These are phyloP conservation scores for Cucurbita maxima DNA, from an alignment of 306 rosid species.

Conservation along the genomic window DNA sequence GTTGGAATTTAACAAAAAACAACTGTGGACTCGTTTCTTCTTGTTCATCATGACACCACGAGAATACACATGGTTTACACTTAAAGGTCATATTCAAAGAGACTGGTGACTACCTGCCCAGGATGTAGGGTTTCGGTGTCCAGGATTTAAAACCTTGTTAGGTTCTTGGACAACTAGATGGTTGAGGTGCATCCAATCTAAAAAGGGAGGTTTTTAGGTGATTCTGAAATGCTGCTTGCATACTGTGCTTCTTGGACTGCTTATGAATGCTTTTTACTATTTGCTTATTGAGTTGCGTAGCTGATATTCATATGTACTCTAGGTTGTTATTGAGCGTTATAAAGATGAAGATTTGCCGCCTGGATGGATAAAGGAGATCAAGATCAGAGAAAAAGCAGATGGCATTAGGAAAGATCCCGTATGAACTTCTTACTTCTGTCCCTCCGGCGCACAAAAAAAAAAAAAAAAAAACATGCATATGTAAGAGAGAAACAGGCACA, in stretches of 20 bases:
- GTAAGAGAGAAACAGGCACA: background rate
- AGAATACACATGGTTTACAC: background rate
- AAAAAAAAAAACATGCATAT: background rate
- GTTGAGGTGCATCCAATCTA: background rate
- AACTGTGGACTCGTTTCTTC: background rate
- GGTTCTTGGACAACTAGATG: background rate
- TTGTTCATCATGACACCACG: background rate
- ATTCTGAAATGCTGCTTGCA: background rate
- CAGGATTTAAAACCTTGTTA: background rate
- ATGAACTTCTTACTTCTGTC: constrained; percentile 1
- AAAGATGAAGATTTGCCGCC: constrained; percentile 56
- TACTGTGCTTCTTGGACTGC: background rate
- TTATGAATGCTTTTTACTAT: background rate
- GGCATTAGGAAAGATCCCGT: constrained; percentile 34
- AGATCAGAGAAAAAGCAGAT: constrained; percentile 22
- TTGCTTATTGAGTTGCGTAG: constrained; percentile 11
- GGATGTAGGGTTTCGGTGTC: background rate
- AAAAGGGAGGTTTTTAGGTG: background rate
- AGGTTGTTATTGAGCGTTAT: constrained; percentile 46
- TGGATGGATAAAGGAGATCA: constrained; percentile 63
- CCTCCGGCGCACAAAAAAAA: background rate
- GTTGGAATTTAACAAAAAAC: background rate
- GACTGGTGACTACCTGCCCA: background rate
- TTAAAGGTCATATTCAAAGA: background rate
- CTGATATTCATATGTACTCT: constrained; percentile 15